Conservation (phyloP, 768 basidiomycete genomes). For the Cubamyces lactineus region DNA sequence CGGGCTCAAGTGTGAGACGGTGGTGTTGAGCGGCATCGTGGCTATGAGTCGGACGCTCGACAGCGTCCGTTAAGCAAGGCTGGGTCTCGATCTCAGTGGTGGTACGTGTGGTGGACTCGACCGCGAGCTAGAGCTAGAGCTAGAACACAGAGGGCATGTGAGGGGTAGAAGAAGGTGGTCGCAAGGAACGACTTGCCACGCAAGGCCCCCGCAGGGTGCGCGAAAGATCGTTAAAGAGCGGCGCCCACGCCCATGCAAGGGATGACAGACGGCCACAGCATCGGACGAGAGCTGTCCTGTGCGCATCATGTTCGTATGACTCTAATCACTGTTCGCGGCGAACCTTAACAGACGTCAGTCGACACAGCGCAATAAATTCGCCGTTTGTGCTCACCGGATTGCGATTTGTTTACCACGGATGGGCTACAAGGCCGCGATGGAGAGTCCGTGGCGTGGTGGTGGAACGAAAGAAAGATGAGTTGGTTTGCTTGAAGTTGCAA, state of each 20-base stretch:
- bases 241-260: not conserved
- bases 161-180: not conserved
- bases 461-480: no score
- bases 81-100: no score
- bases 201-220: not conserved
- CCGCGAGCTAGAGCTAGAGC: not conserved
- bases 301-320: conserved; percentile 1
- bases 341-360: conserved; percentile 10
- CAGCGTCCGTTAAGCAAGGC: no score
- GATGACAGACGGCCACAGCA: conserved; percentile 12
- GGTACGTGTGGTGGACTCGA: not conserved
- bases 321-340: not conserved
- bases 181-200: not conserved
- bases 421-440: no score
- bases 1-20: conserved; percentile 29
- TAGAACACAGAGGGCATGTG: not conserved
- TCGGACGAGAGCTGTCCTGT: not conserved
- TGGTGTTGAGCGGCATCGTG: conserved; percentile 25
- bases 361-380: not conserved
- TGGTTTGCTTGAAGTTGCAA: no score
- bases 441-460: no score
- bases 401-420: not conserved
- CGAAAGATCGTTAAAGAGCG: not conserved
- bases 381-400: not conserved
- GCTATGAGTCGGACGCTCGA: not conserved